Evolutionary conservation across 2,329 filamentous ascomycete genomes (phyloP).

Genomic region (Exophiala mesophila): DNA sequence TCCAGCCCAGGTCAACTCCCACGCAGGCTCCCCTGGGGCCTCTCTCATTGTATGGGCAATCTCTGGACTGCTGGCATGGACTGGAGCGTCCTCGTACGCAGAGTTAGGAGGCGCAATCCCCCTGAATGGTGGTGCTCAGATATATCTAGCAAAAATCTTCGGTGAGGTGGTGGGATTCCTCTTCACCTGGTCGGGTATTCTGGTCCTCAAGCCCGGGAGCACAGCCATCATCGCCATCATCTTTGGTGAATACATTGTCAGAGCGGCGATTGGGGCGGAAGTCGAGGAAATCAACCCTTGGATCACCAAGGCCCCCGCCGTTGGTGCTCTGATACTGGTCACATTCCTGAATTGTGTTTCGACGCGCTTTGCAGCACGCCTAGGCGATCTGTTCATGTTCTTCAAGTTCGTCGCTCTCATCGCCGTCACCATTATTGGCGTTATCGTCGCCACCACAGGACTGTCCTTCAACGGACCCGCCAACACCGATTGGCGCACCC

Average conservation of each 20-base stretch:
- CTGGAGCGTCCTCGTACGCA: conserved; percentile 88
- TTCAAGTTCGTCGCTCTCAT: conserved; percentile 89
- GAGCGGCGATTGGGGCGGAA: conserved; percentile 80
- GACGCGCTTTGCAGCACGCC: conserved; percentile 77
- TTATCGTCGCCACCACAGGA: conserved; percentile 84
- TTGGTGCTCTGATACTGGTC: conserved; percentile 69
- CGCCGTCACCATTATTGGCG: conserved; percentile 78
- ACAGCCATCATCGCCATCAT: conserved; percentile 95
- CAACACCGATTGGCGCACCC: conserved; percentile 79
- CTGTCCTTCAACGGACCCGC: conserved; percentile 70
- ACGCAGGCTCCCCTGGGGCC: conserved; percentile 85
- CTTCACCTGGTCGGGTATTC: conserved; percentile 92
- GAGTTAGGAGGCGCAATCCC: conserved; percentile 95
- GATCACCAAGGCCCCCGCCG: conserved; percentile 83
- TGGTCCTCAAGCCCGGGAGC: conserved; percentile 88
- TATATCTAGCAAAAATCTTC: conserved; percentile 94
- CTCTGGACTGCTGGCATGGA: conserved; percentile 92
- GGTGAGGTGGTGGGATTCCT: conserved; percentile 89
- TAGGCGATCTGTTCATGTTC: conserved; percentile 93
- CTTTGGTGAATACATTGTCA: conserved; percentile 94
- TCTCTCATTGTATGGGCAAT: conserved; percentile 87
- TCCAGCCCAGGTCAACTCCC: conserved; percentile 84
- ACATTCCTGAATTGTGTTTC: conserved; percentile 87
- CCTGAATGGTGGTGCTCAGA: conserved; percentile 87
- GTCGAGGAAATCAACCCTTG: conserved; percentile 74